Evolutionary conservation across 2,329 filamentous ascomycete genomes (phyloP).

Genomic region (Immersiporthe knoxdaviesiana): DNA sequence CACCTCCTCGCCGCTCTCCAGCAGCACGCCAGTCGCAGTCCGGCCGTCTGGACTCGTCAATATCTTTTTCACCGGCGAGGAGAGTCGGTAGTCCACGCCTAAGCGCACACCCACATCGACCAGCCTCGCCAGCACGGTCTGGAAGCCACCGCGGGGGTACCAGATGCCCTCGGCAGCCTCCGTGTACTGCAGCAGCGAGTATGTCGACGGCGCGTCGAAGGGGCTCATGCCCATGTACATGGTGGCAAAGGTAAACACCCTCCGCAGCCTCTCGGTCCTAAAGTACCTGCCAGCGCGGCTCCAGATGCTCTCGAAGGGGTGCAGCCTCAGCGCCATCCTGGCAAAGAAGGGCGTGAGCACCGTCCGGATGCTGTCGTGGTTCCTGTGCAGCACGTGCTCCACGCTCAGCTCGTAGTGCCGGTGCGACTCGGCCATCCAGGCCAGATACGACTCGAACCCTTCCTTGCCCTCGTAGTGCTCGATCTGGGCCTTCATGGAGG

Average conservation of each 20-base stretch:
- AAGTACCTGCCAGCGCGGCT: constrained; percentile 68
- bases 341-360: constrained; percentile 64
- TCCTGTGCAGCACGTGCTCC: constrained; percentile 66
- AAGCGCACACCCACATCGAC: constrained; percentile 64
- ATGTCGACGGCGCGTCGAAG: constrained; percentile 75
- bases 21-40: constrained; percentile 60
- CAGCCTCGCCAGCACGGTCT: constrained; percentile 65
- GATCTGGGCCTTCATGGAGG: constrained; percentile 71
- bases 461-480: constrained; percentile 74
- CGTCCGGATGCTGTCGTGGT: constrained; percentile 64
- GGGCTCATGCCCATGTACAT: constrained; percentile 87
- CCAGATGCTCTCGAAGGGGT: constrained; percentile 75
- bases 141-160: constrained; percentile 74
- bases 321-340: constrained; percentile 60
- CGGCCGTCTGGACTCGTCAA: constrained; percentile 55
- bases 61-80: constrained; percentile 60
- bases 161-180: constrained; percentile 77
- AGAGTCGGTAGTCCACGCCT: constrained; percentile 66
- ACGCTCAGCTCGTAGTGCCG: constrained; percentile 71
- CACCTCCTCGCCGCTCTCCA: constrained; percentile 61
- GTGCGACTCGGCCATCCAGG: constrained; percentile 69
- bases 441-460: constrained; percentile 70
- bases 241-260: constrained; percentile 76
- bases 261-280: constrained; percentile 66
- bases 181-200: constrained; percentile 74